A percentile compares a stretch with the other conserved stretches of the same genome.
Evolutionary conservation across 2,329 filamentous ascomycete genomes (phyloP).

Genomic region (Cyphellophora attinorum): DNA sequence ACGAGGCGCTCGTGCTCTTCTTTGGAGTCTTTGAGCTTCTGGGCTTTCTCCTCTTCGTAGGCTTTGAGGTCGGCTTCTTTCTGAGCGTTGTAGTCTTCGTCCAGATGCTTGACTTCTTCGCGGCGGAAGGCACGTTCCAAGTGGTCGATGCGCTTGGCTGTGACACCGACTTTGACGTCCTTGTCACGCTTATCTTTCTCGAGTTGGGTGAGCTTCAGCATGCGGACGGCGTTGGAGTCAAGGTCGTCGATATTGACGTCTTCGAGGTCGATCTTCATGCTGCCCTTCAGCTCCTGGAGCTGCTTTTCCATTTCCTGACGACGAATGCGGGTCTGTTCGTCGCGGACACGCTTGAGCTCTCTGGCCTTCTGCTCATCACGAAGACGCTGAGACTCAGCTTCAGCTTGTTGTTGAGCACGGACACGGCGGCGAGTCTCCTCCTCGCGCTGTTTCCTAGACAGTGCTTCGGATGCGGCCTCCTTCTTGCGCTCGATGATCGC

Average conservation of each 20-base stretch:
- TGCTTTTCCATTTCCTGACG: conserved; percentile 91
- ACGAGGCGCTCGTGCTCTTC: conserved; percentile 86
- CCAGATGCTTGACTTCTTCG: conserved; percentile 87
- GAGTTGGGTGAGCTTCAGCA: conserved; percentile 88
- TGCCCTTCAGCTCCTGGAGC: conserved; percentile 82
- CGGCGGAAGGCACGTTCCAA: conserved; percentile 93
- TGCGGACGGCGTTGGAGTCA: conserved; percentile 81
- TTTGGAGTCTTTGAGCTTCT: conserved; percentile 72
- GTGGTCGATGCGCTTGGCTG: conserved; percentile 92
- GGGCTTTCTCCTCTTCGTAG: conserved; percentile 68
- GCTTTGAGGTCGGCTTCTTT: conserved; percentile 66
- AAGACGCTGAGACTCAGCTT: conserved; percentile 80
- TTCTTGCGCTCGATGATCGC: conserved; percentile 94
- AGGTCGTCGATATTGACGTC: conserved; percentile 67
- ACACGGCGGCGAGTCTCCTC: conserved; percentile 80
- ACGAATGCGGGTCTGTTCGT: conserved; percentile 80
- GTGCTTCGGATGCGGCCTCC: conserved; percentile 81
- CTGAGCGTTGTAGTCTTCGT: conserved; percentile 76
- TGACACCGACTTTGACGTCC: conserved; percentile 80
- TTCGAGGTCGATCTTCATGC: conserved; percentile 72
- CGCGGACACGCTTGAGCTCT: conserved; percentile 74
- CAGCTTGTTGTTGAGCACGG: conserved; percentile 76
- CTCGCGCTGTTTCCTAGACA: conserved; percentile 84
- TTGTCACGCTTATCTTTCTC: conserved; percentile 98
- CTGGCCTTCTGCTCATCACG: conserved; percentile 89